Percentiles rank a stretch among this genome's conserved stretches.
Evolutionary conservation across 2,329 filamentous ascomycete species (phyloP).

Genomic region (Acephala macrosclerotiorum): DNA sequence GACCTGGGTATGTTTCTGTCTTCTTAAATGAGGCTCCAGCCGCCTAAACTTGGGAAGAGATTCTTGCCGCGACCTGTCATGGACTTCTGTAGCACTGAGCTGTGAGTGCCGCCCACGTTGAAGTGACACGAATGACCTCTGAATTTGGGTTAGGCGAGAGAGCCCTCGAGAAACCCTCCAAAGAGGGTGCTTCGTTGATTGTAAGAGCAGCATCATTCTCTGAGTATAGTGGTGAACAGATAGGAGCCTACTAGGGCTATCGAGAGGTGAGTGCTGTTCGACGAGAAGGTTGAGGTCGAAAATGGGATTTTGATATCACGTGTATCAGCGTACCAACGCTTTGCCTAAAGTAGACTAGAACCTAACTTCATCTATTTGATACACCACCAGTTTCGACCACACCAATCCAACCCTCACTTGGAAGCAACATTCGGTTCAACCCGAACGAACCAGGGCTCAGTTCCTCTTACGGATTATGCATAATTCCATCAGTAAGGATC

Average conservation of each 20-base stretch:
- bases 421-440: constrained; percentile 12
- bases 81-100: neutral
- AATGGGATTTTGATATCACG: constrained; percentile 12
- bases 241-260: neutral
- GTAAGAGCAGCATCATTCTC: neutral
- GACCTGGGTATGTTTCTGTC: too few species aligned
- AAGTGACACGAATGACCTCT: neutral
- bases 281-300: neutral
- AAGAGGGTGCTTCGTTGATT: neutral
- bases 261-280: neutral
- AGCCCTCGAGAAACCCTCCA: neutral
- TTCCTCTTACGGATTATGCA: constrained; percentile 10
- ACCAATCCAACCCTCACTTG: constrained; percentile 5
- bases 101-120: neutral
- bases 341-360: neutral
- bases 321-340: neutral
- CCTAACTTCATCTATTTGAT: constrained; percentile 30
- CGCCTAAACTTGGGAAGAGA: too few species aligned
- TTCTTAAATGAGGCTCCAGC: too few species aligned
- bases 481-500: constrained; percentile 19
- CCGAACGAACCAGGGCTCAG: neutral
- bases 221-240: neutral
- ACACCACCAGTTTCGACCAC: constrained; percentile 25
- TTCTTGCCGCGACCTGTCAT: too few species aligned
- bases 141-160: neutral